phyloP scores from a whole-genome alignment of 1,139 yeast genomes.

The Wickerhamomyces sp. region DNA sequence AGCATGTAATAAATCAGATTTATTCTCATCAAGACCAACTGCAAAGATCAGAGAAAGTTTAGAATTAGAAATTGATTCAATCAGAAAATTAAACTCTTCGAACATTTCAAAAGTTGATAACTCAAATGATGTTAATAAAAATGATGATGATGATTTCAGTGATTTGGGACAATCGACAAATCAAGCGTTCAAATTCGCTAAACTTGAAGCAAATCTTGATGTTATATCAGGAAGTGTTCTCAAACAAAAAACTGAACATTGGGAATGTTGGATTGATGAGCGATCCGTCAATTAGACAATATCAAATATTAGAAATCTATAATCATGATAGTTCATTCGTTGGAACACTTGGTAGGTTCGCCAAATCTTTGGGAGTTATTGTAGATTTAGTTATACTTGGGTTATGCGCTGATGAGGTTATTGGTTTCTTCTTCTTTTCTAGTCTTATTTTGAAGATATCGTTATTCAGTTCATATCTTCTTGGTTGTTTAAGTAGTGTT shows the following conservation, averaged over 20 bases:
- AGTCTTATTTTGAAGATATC: slow-evolving; percentile 51
- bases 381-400: slow-evolving; percentile 6
- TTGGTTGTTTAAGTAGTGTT: slow-evolving; percentile 33
- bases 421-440: slow-evolving; percentile 37
- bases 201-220: slow-evolving; percentile 70
- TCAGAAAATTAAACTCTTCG: slow-evolving; percentile 42
- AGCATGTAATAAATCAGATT: slow-evolving; percentile 80
- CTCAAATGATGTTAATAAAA: slow-evolving; percentile 16
- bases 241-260: slow-evolving; percentile 45
- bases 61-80: slow-evolving; percentile 58
- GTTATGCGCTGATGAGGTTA: slow-evolving; percentile 23
- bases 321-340: slow-evolving; percentile 11
- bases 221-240: slow-evolving; percentile 67
- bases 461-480: slow-evolving; percentile 45
- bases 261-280: slow-evolving; percentile 81
- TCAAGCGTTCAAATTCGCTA: slow-evolving; percentile 49
- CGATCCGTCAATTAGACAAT: slow-evolving; percentile 46
- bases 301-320: background rate
- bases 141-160: slow-evolving; percentile 34
- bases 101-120: slow-evolving; percentile 39
- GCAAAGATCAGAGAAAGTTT: slow-evolving; percentile 51
- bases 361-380: slow-evolving; percentile 27
- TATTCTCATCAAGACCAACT: slow-evolving; percentile 75
- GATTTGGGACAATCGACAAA: slow-evolving; percentile 37
- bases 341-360: slow-evolving; percentile 56